These are phyloP conservation scores for Kewa caespitosa DNA, from an alignment of 179 eudicot genomes.

Conservation along the genomic window DNA sequence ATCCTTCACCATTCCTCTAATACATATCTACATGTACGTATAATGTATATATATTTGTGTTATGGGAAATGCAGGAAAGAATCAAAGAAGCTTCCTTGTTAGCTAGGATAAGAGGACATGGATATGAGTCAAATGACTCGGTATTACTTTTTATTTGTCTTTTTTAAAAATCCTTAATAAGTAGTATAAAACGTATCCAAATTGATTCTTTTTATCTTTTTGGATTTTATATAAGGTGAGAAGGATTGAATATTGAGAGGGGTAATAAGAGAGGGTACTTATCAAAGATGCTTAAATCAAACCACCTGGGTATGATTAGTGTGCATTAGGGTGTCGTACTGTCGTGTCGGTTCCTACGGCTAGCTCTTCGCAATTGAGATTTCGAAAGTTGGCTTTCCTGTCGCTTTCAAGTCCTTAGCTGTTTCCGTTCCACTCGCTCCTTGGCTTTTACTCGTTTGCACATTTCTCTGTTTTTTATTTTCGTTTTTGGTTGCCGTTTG, in stretches of 20 bases:
- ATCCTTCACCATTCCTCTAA: too few species aligned
- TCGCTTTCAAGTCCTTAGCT: slow-evolving; percentile 16
- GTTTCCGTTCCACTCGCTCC: neutral
- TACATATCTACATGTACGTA: too few species aligned
- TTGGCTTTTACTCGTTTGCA: too few species aligned
- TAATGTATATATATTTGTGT: neutral
- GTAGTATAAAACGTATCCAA: neutral
- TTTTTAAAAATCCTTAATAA: neutral
- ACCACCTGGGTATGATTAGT: neutral
- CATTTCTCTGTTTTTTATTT: neutral
- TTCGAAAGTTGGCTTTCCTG: neutral
- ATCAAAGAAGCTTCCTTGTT: neutral
- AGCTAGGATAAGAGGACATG: slow-evolving; percentile 9
- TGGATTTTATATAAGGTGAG: neutral
- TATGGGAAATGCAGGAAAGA: neutral
- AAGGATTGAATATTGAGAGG: neutral
- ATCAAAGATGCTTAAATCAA: slow-evolving; percentile 2
- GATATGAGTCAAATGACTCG: slow-evolving; percentile 6
- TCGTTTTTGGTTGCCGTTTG: neutral
- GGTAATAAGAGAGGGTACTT: slow-evolving; percentile 20
- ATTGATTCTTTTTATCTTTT: too few species aligned
- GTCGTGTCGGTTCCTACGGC: slow-evolving; percentile 4
- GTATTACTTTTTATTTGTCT: neutral
- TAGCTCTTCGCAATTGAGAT: neutral
- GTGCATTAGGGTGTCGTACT: neutral